Base-by-base conservation (phyloP, 1,139 yeast species). In the Meyerozyma athensensis region DNA sequence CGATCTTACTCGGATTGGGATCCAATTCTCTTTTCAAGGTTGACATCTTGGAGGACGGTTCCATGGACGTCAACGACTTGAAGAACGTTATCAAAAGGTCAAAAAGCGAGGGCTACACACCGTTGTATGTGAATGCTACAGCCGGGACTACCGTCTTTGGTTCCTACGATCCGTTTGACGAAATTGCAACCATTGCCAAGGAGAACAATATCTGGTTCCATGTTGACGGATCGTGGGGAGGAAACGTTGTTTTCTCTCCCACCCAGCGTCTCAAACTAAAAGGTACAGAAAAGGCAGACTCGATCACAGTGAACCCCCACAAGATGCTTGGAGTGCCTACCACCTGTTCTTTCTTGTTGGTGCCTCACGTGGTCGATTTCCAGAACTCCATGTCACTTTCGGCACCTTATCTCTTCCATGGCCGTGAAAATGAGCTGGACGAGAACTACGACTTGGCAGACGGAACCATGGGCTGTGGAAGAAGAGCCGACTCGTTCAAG, bases 151-250 rank as follows among this genome's bases (percentile, higher is more conserved):
- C 96, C 0, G 96, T 86, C 1, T 83, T 79, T 48, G 96, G 96
- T 1, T 82, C 94, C 2, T 86, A 73, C 57, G 96, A 86, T 52
- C 79, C 82, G 20, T 72, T 86, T 48, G 67, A 53, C 20, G 73
- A 70, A 30, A 78, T 86, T 31, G 59, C 80, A 2, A 55, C 48
- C 6, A 55, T 86, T 7, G 79, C 92, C 6, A 65, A 73, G 39
- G 65, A 68, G 42, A 56, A 81, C 57, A 58, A 70, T 19, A 42
- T 79, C 12, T 86, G 95, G 90, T 74, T 84, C 58, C 96, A 86
- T 55, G 77, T 86, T 33, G 96, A 86, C 59, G 96, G 94, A 1
- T 83, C 94, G 7, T 86, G 95, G 95, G 96, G 96, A 30, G 96
- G 94, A 10, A 86, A 86, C 51, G 82, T 83, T 7, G 72, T 82